Base-by-base conservation (phyloP, 2,329 filamentous ascomycete species). In the Parascedosporium putredinis region DNA sequence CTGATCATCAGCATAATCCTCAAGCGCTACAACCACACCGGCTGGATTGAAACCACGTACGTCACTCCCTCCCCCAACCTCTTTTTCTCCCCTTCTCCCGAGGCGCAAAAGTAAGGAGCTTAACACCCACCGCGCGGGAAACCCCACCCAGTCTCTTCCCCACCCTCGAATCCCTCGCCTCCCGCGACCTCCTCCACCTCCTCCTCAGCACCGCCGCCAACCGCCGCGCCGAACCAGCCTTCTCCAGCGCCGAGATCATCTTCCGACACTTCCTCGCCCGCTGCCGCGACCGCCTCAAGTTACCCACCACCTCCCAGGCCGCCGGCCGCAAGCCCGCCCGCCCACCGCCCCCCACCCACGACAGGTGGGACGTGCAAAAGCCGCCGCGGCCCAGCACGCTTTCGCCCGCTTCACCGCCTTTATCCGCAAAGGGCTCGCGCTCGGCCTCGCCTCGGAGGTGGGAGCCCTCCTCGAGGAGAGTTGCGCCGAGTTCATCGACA, bases 381-480 rank as follows among this genome's bases (percentile, higher is more conserved):
- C n/a, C n/a, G n/a, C n/a, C n/a, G n/a, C n/a, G n/a, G n/a, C n/a
- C n/a, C n/a, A n/a, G n/a, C n/a, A n/a, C n/a, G n/a, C n/a, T n/a
- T n/a, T n/a, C n/a, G n/a, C n/a, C 16, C 38, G 4, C 18, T 42
- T 42, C 18, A 24, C 4, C 20, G 16, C 10, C 16, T 42, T 22
- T 10, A 20, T 42, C 7, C 7, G 23, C 16, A 42, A 42, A 10
- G 38, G 38, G 10, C 56, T 70, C 4, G 60, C 61, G 2, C 56
- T 68, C 46, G 56, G 62, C 20, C 68, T 69, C 49, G 62, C 59
- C 4, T 57, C 64, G 34, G 59, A 65, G 12, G 63, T 59, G 18
- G 51, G 55, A 1, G 43, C 38, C 8, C 5, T 63, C 5, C 34
- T 62, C 24, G 50, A 54, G 2, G 52, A 51, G 7, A 62, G 60